phyloP scores from a whole-genome alignment of 331 rosid genomes.

The Cydonia oblonga region DNA sequence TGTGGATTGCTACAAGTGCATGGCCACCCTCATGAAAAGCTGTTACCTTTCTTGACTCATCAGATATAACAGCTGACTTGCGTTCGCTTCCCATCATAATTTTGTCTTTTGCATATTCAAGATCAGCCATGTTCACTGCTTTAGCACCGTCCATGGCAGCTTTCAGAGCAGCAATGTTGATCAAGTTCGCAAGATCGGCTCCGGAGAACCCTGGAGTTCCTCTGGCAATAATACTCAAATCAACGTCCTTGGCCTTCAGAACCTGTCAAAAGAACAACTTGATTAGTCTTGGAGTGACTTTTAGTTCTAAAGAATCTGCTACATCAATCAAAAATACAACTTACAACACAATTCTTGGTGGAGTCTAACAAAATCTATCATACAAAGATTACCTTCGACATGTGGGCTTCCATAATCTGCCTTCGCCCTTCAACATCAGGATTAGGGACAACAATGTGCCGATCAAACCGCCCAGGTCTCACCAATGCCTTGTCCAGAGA shows the following conservation, averaged over 20 bases:
- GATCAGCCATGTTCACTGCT: constrained; percentile 65
- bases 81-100: constrained; percentile 87
- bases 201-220: constrained; percentile 83
- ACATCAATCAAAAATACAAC: background rate
- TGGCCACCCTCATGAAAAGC: constrained; percentile 89
- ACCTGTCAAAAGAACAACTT: constrained; percentile 26
- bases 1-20: constrained; percentile 75
- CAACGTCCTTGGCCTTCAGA: constrained; percentile 65
- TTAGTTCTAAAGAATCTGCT: background rate
- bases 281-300: background rate
- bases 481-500: constrained; percentile 84
- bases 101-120: constrained; percentile 75
- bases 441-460: constrained; percentile 77
- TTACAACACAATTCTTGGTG: background rate
- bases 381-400: constrained; percentile 55
- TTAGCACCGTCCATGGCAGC: constrained; percentile 84
- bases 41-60: constrained; percentile 47
- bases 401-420: constrained; percentile 77
- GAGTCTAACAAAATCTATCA: background rate
- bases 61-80: constrained; percentile 71
- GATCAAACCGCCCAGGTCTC: constrained; percentile 95
- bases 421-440: constrained; percentile 95
- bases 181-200: constrained; percentile 74
- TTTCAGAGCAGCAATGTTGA: constrained; percentile 69
- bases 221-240: constrained; percentile 62